phyloP scores from a whole-genome alignment of 2,329 filamentous ascomycete species.

The Diaporthe ilicicola region DNA sequence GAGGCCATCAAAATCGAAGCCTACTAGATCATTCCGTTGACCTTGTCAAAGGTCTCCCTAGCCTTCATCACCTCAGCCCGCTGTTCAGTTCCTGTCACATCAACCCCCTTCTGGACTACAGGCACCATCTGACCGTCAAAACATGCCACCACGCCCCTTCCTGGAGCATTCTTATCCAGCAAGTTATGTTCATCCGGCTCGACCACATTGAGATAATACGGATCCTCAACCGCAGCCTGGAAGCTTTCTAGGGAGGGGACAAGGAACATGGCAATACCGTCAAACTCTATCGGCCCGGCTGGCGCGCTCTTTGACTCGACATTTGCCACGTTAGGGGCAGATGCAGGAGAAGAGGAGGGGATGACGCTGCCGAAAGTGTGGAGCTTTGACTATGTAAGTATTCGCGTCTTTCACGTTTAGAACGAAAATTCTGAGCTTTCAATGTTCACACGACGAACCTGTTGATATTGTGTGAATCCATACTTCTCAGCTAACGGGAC shows the following conservation, averaged over 20 bases:
- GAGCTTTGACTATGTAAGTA: neutral
- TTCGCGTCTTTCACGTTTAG: no score
- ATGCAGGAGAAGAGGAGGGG: neutral
- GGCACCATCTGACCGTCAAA: neutral
- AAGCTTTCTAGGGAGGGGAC: neutral
- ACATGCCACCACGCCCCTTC: neutral
- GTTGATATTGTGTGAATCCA: neutral
- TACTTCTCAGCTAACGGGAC: neutral
- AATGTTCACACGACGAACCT: neutral
- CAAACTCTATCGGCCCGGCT: neutral
- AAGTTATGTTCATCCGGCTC: slow-evolving; percentile 3
- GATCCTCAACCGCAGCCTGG: neutral
- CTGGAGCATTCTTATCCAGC: neutral
- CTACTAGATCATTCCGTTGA: neutral
- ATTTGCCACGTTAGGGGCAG: neutral
- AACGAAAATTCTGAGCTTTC: neutral
- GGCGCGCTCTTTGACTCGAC: neutral
- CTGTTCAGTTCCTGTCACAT: neutral
- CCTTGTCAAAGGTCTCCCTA: neutral
- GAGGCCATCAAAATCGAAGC: neutral
- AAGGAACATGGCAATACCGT: neutral
- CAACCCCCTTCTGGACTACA: neutral
- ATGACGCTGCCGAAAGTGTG: neutral
- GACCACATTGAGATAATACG: neutral
- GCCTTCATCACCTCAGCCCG: neutral